A percentile compares a stretch with the other conserved stretches of the same genome.
These are phyloP conservation scores for Daldinia concentrica DNA, from an alignment of 495 filamentous ascomycete genomes.

Conservation along the genomic window DNA sequence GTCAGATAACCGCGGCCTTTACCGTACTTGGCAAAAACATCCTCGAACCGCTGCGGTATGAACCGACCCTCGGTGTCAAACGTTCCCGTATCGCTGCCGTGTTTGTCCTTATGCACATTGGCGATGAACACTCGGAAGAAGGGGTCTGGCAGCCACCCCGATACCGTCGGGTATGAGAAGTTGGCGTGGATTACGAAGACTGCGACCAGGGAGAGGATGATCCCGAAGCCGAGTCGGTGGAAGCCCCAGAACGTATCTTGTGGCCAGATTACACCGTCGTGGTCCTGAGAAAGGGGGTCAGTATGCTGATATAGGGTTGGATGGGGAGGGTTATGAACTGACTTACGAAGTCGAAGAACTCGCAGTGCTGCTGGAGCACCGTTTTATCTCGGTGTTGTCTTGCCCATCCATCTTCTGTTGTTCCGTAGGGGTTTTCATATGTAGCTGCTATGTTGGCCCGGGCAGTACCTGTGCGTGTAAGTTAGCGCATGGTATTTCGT, in stretches of 20 bases:
- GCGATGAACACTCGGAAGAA: constrained; percentile 62
- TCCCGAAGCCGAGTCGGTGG: constrained; percentile 59
- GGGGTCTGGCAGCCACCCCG: constrained; percentile 55
- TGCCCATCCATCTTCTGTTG: constrained; percentile 36
- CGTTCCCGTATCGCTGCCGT: constrained; percentile 63
- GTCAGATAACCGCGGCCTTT: constrained; percentile 43
- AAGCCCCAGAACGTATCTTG: constrained; percentile 64
- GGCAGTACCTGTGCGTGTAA: constrained; percentile 36
- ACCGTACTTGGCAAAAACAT: constrained; percentile 66
- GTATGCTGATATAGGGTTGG: constrained; percentile 33
- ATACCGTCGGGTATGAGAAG: constrained; percentile 62
- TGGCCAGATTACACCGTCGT: constrained; percentile 63
- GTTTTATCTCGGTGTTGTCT: constrained; percentile 31
- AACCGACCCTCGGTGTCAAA: constrained; percentile 66
- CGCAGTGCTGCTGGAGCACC: constrained; percentile 63
- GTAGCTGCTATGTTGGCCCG: constrained; percentile 52
- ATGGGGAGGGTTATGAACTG: no score
- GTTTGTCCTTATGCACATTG: constrained; percentile 65
- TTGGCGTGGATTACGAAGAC: constrained; percentile 58
- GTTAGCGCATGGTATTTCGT: not conserved
- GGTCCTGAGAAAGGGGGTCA: constrained; percentile 40
- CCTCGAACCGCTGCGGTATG: constrained; percentile 64
- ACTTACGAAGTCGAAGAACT: constrained; percentile 53
- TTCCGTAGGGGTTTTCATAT: constrained; percentile 46
- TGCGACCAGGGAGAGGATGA: constrained; percentile 56